A percentile compares a stretch with the other conserved stretches of the same genome.
phyloP scores from a whole-genome alignment of 345 rosid genomes.

The Jatropha curcas region DNA sequence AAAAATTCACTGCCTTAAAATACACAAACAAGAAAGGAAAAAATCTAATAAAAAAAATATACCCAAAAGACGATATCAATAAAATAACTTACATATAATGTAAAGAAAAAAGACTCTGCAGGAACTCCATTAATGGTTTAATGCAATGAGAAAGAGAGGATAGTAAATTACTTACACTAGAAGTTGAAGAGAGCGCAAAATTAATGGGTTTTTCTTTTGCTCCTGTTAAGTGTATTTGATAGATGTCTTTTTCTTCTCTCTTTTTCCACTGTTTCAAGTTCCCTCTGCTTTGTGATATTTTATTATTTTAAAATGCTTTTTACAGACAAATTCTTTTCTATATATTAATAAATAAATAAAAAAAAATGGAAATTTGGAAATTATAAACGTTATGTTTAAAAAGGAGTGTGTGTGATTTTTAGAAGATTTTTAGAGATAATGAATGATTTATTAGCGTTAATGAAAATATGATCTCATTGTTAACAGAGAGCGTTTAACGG shows the following conservation, averaged over 20 bases:
- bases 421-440: background rate
- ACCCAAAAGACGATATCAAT: background rate
- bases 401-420: background rate
- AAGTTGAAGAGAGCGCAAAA: background rate
- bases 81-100: background rate
- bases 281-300: slow-evolving; percentile 4
- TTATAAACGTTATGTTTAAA: too few species aligned
- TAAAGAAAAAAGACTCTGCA: background rate
- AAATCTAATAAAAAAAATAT: background rate
- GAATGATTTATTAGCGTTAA: background rate
- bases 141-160: background rate
- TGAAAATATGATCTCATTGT: background rate
- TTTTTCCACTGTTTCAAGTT: background rate
- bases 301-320: background rate
- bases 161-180: background rate
- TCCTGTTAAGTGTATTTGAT: background rate
- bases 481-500: background rate
- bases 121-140: background rate
- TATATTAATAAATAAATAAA: background rate
- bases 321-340: too few species aligned
- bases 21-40: background rate
- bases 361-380: too few species aligned
- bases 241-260: background rate
- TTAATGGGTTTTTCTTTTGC: background rate
- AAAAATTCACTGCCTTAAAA: background rate